Evolutionary conservation across 164 flowering plant genomes (phyloP).

Genomic region (Brasenia schreberi): DNA sequence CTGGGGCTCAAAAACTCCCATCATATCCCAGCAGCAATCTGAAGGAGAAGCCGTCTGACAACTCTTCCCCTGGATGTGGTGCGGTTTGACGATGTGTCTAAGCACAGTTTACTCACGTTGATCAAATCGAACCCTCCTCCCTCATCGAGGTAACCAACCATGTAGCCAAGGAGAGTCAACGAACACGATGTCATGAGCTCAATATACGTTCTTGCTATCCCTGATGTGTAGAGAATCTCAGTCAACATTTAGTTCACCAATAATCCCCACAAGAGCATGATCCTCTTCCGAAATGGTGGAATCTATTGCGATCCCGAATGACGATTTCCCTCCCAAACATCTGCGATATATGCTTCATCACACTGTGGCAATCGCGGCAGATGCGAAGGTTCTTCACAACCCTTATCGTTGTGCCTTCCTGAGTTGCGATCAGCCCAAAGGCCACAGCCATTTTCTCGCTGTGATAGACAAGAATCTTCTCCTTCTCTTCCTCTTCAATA

Average conservation of each 20-base stretch:
- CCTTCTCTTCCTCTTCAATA: slow-evolving; percentile 17
- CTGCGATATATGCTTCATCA: slow-evolving; percentile 43
- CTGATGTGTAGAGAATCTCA: no score
- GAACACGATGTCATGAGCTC: no score
- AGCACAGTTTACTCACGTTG: no score
- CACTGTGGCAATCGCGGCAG: slow-evolving; percentile 39
- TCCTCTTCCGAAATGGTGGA: slow-evolving; percentile 37
- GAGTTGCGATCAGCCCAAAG: slow-evolving; percentile 10
- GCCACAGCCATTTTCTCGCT: slow-evolving; percentile 24
- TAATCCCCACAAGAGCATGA: slow-evolving; percentile 39
- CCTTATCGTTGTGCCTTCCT: slow-evolving; percentile 8
- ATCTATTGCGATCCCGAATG: slow-evolving; percentile 40
- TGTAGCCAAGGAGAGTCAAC: no score
- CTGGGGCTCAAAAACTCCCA: no score
- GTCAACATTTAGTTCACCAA: slow-evolving; percentile 18
- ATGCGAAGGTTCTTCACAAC: slow-evolving; percentile 45
- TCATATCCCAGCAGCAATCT: no score
- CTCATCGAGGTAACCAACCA: no score
- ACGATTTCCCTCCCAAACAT: slow-evolving; percentile 25
- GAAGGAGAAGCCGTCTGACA: no score
- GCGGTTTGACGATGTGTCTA: no score
- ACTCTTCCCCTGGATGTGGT: no score
- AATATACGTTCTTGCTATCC: no score
- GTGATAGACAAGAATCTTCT: slow-evolving; percentile 13
- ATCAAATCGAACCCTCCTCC: no score